These are phyloP conservation scores for Flaveria sonorensis DNA, from an alignment of 129 eudicot genomes.

Conservation along the genomic window DNA sequence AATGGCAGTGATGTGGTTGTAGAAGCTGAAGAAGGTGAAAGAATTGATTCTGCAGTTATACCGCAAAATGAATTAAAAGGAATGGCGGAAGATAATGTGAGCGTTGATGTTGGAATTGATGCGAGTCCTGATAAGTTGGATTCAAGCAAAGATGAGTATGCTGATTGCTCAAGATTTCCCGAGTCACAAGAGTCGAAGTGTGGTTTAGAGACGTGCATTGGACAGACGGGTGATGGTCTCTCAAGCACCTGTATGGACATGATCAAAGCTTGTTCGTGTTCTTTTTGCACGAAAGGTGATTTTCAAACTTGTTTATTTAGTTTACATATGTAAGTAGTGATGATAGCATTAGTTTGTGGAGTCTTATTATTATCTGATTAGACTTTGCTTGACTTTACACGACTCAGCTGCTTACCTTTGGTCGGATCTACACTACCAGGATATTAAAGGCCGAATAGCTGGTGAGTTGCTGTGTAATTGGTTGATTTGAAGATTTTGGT, in stretches of 20 bases:
- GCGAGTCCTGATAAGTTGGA: slow-evolving; percentile 42
- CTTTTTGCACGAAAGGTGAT: slow-evolving; percentile 89
- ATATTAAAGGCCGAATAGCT: slow-evolving; percentile 80
- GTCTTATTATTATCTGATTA: slow-evolving; percentile 26
- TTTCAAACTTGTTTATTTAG: background rate
- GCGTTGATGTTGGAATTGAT: slow-evolving; percentile 39
- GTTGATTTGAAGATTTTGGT: slow-evolving; percentile 9
- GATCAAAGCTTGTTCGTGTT: slow-evolving; percentile 74
- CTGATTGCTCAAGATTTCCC: slow-evolving; percentile 48
- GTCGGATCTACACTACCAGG: slow-evolving; percentile 92
- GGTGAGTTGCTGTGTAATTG: slow-evolving; percentile 44
- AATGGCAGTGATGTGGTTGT: slow-evolving; percentile 18
- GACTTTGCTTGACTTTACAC: slow-evolving; percentile 27
- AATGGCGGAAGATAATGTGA: slow-evolving; percentile 26
- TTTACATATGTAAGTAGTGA: slow-evolving; percentile 9
- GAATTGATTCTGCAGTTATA: slow-evolving; percentile 24
- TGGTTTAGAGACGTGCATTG: slow-evolving; percentile 54
- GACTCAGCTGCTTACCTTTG: slow-evolving; percentile 77
- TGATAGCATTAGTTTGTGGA: background rate
- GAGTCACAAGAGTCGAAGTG: slow-evolving; percentile 68
- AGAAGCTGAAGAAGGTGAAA: slow-evolving; percentile 44
- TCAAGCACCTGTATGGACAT: slow-evolving; percentile 41
- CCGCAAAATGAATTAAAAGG: slow-evolving; percentile 23
- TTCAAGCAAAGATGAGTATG: slow-evolving; percentile 37
- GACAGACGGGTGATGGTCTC: slow-evolving; percentile 49